These are phyloP conservation scores for Acacia acuminata DNA, from an alignment of 306 rosid genomes.

Conservation along the genomic window DNA sequence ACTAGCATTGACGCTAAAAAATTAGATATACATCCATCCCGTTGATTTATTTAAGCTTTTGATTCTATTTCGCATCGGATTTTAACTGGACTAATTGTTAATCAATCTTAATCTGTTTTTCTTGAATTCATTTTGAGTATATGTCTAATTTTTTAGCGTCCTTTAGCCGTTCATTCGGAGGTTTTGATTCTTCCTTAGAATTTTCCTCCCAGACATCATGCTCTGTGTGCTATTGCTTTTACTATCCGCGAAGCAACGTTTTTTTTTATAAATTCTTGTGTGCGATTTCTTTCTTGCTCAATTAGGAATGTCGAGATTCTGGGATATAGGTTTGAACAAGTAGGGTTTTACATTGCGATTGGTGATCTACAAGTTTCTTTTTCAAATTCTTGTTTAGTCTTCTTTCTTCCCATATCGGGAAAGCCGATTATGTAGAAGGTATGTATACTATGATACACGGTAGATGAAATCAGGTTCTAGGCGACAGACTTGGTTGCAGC, in stretches of 20 bases:
- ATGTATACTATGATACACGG: neutral
- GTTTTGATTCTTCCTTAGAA: neutral
- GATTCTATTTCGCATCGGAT: too few relatives aligned
- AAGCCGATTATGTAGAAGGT: neutral
- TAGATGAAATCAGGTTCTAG: neutral
- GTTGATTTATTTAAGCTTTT: too few relatives aligned
- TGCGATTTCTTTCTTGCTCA: slow-evolving; percentile 20
- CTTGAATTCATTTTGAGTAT: too few relatives aligned
- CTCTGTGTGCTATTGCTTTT: slow-evolving; percentile 14
- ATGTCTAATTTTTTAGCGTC: too few relatives aligned
- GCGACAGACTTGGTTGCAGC: too few relatives aligned
- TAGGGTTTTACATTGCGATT: slow-evolving; percentile 34
- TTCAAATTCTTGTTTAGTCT: neutral
- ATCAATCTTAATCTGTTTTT: too few relatives aligned
- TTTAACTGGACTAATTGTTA: too few relatives aligned
- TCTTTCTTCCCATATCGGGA: slow-evolving; percentile 27
- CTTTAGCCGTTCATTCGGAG: too few relatives aligned
- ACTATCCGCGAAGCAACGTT: neutral
- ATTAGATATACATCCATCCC: too few relatives aligned
- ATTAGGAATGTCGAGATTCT: slow-evolving; percentile 31
- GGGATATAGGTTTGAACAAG: neutral
- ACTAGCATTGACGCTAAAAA: too few relatives aligned
- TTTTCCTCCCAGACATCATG: neutral
- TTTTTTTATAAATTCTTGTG: neutral
- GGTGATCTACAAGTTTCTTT: slow-evolving; percentile 36